These are phyloP conservation scores for Aspergillus sp. DNA, from an alignment of 2,329 filamentous ascomycete species.

Conservation along the genomic window DNA sequence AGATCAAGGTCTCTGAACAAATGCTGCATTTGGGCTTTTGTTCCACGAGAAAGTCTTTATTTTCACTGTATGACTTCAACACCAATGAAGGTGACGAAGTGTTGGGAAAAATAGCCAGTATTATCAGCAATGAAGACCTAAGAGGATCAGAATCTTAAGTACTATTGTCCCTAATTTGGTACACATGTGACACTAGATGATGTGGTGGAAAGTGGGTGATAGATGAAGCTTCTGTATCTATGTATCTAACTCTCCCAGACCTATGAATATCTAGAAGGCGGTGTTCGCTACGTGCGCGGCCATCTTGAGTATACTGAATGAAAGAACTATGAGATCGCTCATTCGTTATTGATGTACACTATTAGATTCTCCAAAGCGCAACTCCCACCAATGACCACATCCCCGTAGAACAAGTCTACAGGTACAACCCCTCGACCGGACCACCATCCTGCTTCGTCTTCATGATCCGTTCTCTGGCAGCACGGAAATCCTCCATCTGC, in stretches of 20 bases:
- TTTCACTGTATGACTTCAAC: neutral
- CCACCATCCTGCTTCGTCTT: constrained; percentile 99
- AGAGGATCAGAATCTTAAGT: no score
- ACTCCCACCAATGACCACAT: constrained; percentile 4
- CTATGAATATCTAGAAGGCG: no score
- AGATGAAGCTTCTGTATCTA: no score
- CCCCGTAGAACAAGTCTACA: constrained; percentile 51
- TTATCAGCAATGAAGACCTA: no score
- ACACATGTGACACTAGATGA: no score
- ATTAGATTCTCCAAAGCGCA: constrained; percentile 4
- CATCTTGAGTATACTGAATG: no score
- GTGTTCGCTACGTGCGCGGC: no score
- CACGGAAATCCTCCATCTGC: constrained; percentile 95
- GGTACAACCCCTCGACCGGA: constrained; percentile 84
- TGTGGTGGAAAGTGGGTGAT: no score
- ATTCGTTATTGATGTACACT: constrained; percentile 20
- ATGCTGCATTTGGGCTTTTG: constrained; percentile 3
- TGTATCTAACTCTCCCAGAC: no score
- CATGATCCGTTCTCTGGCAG: constrained; percentile 85
- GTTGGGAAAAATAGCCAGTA: no score
- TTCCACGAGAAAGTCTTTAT: constrained; percentile 5
- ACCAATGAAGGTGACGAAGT: no score
- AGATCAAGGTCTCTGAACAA: constrained; percentile 10
- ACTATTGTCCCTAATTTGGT: no score
- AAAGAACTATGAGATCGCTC: constrained; percentile 1